phyloP scores from a whole-genome alignment of 2,329 filamentous ascomycete genomes.

The Paecilomyces variotii region DNA sequence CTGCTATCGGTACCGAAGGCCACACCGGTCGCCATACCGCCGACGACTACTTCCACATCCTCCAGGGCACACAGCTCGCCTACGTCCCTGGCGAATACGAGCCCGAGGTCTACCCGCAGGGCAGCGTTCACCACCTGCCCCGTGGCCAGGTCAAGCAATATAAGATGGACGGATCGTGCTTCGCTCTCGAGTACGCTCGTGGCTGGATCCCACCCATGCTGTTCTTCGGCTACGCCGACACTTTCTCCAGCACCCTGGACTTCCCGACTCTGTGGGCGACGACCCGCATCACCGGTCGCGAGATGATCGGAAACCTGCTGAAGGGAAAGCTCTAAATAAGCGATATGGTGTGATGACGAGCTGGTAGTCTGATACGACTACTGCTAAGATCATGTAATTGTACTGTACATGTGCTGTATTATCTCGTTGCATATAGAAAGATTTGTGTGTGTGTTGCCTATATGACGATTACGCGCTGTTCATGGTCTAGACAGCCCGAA shows the following conservation, averaged over 20 bases:
- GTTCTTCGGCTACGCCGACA: constrained; percentile 80
- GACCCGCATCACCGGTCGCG: constrained; percentile 61
- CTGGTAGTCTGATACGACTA: neutral
- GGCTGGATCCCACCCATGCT: constrained; percentile 94
- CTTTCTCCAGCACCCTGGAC: constrained; percentile 71
- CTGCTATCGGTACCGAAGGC: constrained; percentile 64
- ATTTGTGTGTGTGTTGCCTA: neutral
- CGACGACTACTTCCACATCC: constrained; percentile 91
- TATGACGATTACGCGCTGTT: neutral
- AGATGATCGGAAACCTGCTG: constrained; percentile 68
- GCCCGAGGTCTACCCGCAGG: constrained; percentile 30
- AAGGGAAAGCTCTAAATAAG: constrained; percentile 57
- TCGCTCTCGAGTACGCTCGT: constrained; percentile 33
- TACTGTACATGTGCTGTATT: neutral
- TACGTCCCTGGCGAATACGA: constrained; percentile 31
- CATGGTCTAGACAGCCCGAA: neutral
- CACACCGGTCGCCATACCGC: constrained; percentile 84
- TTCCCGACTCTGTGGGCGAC: constrained; percentile 78
- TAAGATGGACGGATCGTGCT: constrained; percentile 37
- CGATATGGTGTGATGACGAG: neutral
- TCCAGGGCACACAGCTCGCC: constrained; percentile 40
- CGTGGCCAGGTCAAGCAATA: constrained; percentile 70
- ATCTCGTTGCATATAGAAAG: neutral
- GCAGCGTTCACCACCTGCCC: constrained; percentile 30
- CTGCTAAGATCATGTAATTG: neutral